Base-by-base conservation (phyloP, 176 grass and related monocot species). In the Dendrocalamus sinicus region DNA sequence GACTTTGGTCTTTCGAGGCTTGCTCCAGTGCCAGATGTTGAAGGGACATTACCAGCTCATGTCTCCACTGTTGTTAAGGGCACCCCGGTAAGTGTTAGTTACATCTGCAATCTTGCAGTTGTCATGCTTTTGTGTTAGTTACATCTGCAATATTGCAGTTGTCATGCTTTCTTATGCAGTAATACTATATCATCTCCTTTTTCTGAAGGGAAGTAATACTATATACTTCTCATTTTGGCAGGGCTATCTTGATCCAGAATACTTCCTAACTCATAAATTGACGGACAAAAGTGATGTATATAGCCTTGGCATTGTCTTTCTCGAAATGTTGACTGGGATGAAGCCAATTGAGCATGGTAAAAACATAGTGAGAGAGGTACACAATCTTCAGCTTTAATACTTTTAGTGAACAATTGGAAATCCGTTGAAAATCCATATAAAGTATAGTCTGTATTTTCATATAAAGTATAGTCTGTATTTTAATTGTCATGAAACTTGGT, bases 1-100 rank as follows among this genome's bases (percentile, higher is more conserved):
- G 97, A 96, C 91, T 99, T 99, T 87, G 97, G 97, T 67, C 90
- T 99, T 85, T 99, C 97, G 15, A 91, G 90, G 83, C 94, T 99
- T 61, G 97, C 97, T 46, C 93, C 93, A 16, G 81, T 92, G 60
- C 92, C 88, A 12, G 85, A 91, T 82, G 80, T 76, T 17, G 87
- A 96, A 80, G 94, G 94, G 41, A 82, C 57, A 8, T 61, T 79
- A 73, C 86, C 92, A 72, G 86, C 70, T 79, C 81, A 96, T 67
- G 88, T 99, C 13, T 99, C 93, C 50, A 99, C 97, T 73, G 81
- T 96, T 50, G 97, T 99, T 67, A 96, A 96, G 60, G 92, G 97
- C 65, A 99, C 94, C 7, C 97, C 97, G 4, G 97, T 99, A 86
- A 90, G 96, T 92, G 19, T 62, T 75, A 15, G 41, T 53, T 72